phyloP scores from a whole-genome alignment of 2,329 filamentous ascomycete species.

The Cordyceps tenuipes region DNA sequence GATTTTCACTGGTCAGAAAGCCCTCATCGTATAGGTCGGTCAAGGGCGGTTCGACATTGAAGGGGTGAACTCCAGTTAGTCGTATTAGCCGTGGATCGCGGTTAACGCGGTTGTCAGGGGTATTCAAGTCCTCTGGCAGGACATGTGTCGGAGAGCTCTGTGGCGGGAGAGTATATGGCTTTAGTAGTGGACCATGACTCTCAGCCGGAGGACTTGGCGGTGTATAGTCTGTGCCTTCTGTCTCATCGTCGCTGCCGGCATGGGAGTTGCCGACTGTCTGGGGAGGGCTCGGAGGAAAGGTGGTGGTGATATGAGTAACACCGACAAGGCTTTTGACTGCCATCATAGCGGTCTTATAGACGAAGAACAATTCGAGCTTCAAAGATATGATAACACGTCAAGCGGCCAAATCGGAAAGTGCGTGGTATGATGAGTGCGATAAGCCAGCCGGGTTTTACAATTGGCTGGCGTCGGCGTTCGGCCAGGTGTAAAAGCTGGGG shows the following conservation, averaged over 20 bases:
- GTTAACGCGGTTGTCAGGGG: conserved; percentile 73
- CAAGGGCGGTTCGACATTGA: conserved; percentile 81
- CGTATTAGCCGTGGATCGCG: conserved; percentile 76
- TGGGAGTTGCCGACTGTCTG: conserved; percentile 21
- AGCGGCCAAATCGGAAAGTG: background rate
- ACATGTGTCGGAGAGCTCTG: conserved; percentile 51
- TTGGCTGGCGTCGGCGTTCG: too few relatives aligned
- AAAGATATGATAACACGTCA: background rate
- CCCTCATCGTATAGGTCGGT: conserved; percentile 69
- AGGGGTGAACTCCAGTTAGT: conserved; percentile 81
- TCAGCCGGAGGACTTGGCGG: conserved; percentile 6
- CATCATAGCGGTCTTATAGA: background rate
- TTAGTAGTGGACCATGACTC: conserved; percentile 14
- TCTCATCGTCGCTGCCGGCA: conserved; percentile 25
- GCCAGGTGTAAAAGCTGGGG: background rate
- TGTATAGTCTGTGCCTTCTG: conserved; percentile 9
- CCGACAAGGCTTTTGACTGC: background rate
- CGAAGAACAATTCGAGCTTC: background rate
- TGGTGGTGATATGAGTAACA: background rate
- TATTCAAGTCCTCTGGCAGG: conserved; percentile 68
- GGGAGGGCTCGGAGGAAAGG: conserved; percentile 10
- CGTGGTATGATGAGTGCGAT: background rate
- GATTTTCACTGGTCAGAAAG: conserved; percentile 76
- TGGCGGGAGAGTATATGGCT: conserved; percentile 59
- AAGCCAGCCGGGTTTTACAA: background rate